phyloP scores from a whole-genome alignment of 768 basidiomycete species.

The Artomyces pyxidatus region DNA sequence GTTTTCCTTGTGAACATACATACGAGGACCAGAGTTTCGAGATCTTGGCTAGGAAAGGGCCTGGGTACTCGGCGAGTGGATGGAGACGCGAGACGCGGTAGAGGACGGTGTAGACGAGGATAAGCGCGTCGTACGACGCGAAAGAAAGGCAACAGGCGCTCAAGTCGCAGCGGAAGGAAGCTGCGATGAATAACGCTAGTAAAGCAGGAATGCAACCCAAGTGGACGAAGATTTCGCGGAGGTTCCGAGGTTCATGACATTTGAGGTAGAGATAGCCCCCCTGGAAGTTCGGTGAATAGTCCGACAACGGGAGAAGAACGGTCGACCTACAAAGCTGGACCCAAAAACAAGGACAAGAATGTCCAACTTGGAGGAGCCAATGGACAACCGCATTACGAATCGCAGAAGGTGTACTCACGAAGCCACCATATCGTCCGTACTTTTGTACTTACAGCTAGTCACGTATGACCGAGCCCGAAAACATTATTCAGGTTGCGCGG shows the following conservation, averaged over 20 bases:
- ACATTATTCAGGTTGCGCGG: no score
- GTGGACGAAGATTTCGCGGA: background rate
- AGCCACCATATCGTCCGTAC: no score
- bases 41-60: slow-evolving; percentile 10
- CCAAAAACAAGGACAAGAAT: background rate
- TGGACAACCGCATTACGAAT: no score
- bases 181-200: background rate
- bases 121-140: background rate
- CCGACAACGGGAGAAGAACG: background rate
- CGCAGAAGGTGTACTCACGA: no score
- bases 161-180: background rate
- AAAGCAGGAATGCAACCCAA: background rate
- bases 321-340: background rate
- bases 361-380: no score
- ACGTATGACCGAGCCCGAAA: no score
- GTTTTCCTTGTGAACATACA: slow-evolving; percentile 16
- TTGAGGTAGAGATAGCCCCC: background rate
- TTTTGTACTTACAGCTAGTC: no score
- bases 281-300: background rate
- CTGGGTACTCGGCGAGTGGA: slow-evolving; percentile 20
- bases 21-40: slow-evolving; percentile 10
- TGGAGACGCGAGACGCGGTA: slow-evolving; percentile 20
- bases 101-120: slow-evolving; percentile 7
- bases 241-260: background rate
- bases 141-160: background rate